Conservation (phyloP, 2,329 filamentous ascomycete species). For the Hymenoscyphus linearis region DNA sequence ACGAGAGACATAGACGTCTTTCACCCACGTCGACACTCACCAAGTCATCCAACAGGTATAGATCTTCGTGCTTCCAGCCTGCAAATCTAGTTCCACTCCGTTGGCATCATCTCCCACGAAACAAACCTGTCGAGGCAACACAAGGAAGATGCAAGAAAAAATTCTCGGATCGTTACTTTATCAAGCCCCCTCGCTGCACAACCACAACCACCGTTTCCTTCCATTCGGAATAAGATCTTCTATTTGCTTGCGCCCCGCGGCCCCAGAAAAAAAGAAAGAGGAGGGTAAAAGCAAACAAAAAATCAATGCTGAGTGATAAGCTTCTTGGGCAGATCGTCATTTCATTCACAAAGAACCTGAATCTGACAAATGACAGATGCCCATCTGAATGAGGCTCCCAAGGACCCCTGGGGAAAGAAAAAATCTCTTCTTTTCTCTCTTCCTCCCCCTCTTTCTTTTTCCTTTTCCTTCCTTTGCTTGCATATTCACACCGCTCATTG, state of each 20-base stretch:
- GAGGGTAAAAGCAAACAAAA: background rate
- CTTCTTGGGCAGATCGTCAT: background rate
- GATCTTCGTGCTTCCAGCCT: constrained; percentile 18
- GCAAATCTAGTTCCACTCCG: constrained; percentile 11
- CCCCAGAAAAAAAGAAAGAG: constrained; percentile 1
- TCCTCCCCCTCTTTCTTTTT: background rate
- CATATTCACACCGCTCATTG: background rate
- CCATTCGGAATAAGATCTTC: background rate
- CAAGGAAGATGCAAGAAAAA: background rate
- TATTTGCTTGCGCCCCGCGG: background rate
- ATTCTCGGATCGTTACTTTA: constrained; percentile 3
- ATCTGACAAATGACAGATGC: background rate
- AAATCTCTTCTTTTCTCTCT: too few species aligned
- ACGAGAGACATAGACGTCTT: background rate
- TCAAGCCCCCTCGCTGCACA: constrained; percentile 1
- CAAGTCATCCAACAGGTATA: constrained; percentile 10
- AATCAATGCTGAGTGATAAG: background rate
- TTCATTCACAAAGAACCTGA: background rate
- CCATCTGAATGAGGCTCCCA: background rate
- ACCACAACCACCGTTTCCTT: constrained; percentile 3
- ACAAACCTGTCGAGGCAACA: background rate
- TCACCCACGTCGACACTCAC: constrained; percentile 8
- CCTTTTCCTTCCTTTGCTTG: background rate
- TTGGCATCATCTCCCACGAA: constrained; percentile 4
- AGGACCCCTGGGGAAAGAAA: background rate